Conservation (phyloP, 1,284 basidiomycete species). For the Sporisorium iseilematis-ciliati region DNA sequence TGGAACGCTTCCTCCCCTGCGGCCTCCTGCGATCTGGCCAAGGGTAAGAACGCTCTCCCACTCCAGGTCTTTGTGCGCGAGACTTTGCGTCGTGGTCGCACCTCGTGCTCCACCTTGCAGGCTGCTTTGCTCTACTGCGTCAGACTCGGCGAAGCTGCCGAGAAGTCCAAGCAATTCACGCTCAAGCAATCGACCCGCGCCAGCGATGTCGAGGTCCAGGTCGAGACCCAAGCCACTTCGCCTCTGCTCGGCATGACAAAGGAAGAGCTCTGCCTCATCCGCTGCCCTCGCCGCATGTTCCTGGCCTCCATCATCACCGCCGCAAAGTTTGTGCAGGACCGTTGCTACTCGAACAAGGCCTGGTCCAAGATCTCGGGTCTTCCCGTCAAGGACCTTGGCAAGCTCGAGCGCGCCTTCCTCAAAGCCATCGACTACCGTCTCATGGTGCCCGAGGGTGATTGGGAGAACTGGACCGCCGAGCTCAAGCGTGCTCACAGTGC, state of each 20-base stretch:
- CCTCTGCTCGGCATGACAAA: constrained; percentile 41
- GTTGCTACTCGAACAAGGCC: constrained; percentile 87
- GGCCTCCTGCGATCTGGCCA: constrained; percentile 41
- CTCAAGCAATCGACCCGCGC: constrained; percentile 30
- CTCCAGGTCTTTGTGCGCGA: constrained; percentile 66
- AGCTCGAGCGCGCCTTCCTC: constrained; percentile 71
- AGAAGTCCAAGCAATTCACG: constrained; percentile 20
- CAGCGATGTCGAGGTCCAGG: constrained; percentile 15
- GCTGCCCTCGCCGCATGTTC: constrained; percentile 86
- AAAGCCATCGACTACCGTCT: constrained; percentile 70
- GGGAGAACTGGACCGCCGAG: constrained; percentile 61
- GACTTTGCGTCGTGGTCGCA: constrained; percentile 65
- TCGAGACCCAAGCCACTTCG: constrained; percentile 30
- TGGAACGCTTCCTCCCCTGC: constrained; percentile 46
- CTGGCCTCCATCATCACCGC: constrained; percentile 87
- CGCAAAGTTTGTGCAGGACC: constrained; percentile 91
- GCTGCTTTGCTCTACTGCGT: constrained; percentile 66
- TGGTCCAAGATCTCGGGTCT: constrained; percentile 80
- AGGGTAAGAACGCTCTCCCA: constrained; percentile 54
- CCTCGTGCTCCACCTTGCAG: constrained; percentile 66
- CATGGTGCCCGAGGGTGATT: constrained; percentile 65
- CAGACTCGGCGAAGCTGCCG: constrained; percentile 48
- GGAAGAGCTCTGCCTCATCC: constrained; percentile 37
- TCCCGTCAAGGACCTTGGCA: constrained; percentile 70
- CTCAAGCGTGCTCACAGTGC: constrained; percentile 33